A percentile compares a stretch with the other conserved stretches of the same genome.
phyloP scores from a whole-genome alignment of 2,329 filamentous ascomycete genomes.

The Pseudogymnoascus sp. region DNA sequence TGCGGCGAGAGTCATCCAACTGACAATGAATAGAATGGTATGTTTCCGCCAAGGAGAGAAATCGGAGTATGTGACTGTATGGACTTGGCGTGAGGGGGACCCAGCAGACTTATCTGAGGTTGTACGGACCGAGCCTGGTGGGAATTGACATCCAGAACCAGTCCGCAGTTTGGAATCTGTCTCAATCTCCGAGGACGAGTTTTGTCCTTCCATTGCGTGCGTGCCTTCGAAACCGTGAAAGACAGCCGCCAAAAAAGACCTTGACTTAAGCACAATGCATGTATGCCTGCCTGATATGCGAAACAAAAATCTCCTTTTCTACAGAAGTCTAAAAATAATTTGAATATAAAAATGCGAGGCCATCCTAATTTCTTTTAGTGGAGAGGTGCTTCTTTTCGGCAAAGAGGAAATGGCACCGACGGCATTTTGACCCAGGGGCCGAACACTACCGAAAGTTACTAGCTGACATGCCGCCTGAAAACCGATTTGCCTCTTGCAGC shows the following conservation, averaged over 20 bases:
- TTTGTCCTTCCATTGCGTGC: not conserved
- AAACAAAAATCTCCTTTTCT: not conserved
- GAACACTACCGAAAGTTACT: not conserved
- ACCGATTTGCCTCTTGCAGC: not conserved
- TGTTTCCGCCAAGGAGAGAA: conserved; percentile 33
- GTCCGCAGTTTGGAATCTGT: not conserved
- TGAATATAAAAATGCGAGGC: not conserved
- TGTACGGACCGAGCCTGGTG: not conserved
- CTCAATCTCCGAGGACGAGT: not conserved
- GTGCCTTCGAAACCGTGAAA: not conserved
- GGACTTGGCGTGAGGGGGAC: not conserved
- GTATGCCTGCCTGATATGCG: not conserved
- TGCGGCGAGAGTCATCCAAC: conserved; percentile 35
- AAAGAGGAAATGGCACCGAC: not conserved
- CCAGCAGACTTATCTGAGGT: not conserved
- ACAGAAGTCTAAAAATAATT: not conserved
- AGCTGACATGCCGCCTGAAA: not conserved
- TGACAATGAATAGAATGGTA: conserved; percentile 34
- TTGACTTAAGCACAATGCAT: not conserved
- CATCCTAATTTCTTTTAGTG: not conserved
- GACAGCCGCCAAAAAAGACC: not conserved
- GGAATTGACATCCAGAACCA: not conserved
- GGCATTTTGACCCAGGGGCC: not conserved
- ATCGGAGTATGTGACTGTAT: conserved; percentile 8
- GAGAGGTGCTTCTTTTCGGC: not conserved